Evolutionary conservation across 2,329 filamentous ascomycete species (phyloP).

Genomic region (Thelonectria discophora): DNA sequence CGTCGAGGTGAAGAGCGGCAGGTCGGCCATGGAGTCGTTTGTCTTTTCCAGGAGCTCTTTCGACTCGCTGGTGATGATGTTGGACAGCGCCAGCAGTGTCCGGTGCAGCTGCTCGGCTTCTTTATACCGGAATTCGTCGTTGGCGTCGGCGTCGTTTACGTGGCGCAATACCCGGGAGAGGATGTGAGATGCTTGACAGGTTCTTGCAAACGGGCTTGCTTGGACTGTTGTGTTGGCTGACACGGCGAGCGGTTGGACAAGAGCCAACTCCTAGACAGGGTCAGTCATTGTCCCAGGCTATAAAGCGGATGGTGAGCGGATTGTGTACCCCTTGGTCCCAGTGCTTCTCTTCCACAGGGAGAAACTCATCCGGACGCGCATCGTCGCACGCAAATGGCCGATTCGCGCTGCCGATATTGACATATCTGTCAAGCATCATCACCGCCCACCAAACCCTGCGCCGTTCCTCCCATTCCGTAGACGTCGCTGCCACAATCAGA

Average conservation of each 20-base stretch:
- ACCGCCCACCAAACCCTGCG: slow-evolving; percentile 17
- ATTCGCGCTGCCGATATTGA: slow-evolving; percentile 4
- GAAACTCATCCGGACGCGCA: not conserved
- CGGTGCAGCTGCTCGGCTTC: slow-evolving; percentile 13
- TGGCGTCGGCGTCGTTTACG: not conserved
- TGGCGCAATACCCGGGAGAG: slow-evolving; percentile 12
- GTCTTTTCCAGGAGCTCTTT: not conserved
- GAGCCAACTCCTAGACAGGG: not conserved
- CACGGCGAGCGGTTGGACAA: slow-evolving; percentile 12
- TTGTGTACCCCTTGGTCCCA: slow-evolving; percentile 6
- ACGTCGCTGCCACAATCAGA: not conserved
- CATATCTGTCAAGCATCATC: slow-evolving; percentile 9
- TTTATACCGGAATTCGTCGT: slow-evolving; percentile 9
- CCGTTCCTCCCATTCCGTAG: slow-evolving; percentile 7
- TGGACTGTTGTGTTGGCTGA: slow-evolving; percentile 3
- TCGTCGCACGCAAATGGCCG: slow-evolving; percentile 13
- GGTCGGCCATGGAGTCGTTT: not conserved
- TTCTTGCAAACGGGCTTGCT: slow-evolving; percentile 9
- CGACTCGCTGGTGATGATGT: not conserved
- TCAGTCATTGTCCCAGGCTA: not conserved
- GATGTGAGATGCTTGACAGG: slow-evolving; percentile 6
- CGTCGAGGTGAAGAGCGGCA: not conserved
- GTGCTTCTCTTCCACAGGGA: slow-evolving; percentile 6
- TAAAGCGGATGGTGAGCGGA: no score
- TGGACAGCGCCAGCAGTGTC: not conserved